A percentile compares a stretch with the other conserved stretches of the same genome.
These are phyloP conservation scores for Oryza longistaminata DNA, from an alignment of 176 grass and related monocot species.

Conservation along the genomic window DNA sequence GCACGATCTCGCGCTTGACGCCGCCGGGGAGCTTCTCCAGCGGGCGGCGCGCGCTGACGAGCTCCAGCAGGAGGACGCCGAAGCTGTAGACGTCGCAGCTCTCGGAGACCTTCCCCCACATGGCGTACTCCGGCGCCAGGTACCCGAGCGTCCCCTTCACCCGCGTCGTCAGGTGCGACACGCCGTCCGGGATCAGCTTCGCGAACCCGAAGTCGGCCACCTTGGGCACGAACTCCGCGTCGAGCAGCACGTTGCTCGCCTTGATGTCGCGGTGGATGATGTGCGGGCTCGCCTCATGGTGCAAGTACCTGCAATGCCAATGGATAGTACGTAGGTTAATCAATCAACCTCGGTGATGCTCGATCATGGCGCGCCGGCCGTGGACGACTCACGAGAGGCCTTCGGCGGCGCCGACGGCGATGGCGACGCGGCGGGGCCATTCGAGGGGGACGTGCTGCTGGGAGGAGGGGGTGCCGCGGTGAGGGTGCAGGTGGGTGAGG, in stretches of 20 bases:
- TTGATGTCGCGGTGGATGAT: conserved; percentile 83
- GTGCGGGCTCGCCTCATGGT: conserved; percentile 72
- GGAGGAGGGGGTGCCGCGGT: conserved; percentile 41
- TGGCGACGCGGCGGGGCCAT: conserved; percentile 58
- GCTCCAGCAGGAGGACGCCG: conserved; percentile 71
- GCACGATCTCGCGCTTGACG: conserved; percentile 61
- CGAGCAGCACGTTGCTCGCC: conserved; percentile 78
- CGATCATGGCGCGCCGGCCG: no score
- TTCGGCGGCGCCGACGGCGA: conserved; percentile 64
- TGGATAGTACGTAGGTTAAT: no score
- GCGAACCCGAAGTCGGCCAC: conserved; percentile 79
- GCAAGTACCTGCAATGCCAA: conserved; percentile 51
- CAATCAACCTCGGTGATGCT: no score
- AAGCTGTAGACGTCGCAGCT: conserved; percentile 84
- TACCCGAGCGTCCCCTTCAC: conserved; percentile 81
- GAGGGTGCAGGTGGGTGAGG: conserved; percentile 56
- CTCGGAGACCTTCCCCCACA: conserved; percentile 81
- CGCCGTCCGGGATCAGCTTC: conserved; percentile 75
- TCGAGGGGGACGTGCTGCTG: conserved; percentile 48
- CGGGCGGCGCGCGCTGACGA: conserved; percentile 52
- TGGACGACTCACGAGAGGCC: conserved; percentile 51
- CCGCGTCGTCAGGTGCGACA: conserved; percentile 72
- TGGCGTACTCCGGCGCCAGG: conserved; percentile 80
- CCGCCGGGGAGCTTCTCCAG: conserved; percentile 63
- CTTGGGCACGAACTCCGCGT: conserved; percentile 62